Percentiles rank a stretch among this genome's conserved stretches.
Evolutionary conservation across 139 green algal genomes (phyloP).

Genomic region (Closterium sp.): DNA sequence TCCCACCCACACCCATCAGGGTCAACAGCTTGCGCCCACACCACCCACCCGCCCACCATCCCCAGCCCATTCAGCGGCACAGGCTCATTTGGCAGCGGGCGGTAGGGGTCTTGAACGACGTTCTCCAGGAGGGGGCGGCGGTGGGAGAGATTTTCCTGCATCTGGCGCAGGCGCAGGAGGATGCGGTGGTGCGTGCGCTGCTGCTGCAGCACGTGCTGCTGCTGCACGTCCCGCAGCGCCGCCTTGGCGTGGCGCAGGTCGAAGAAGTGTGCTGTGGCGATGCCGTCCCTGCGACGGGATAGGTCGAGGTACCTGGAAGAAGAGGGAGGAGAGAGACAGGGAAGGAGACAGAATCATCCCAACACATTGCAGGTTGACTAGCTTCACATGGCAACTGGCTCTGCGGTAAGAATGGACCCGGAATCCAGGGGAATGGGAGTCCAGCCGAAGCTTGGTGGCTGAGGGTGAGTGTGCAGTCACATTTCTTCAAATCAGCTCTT

Average conservation of each 20-base stretch:
- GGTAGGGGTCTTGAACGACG: neutral
- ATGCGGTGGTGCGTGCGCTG: conserved; percentile 25
- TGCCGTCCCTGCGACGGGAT: conserved; percentile 52
- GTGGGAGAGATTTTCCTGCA: neutral
- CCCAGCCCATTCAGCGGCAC: neutral
- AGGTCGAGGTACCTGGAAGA: neutral
- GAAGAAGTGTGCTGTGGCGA: conserved; percentile 83
- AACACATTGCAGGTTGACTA: too few species aligned
- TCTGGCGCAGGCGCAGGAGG: neutral
- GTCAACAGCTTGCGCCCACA: conserved; percentile 39
- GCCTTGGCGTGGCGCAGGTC: conserved; percentile 78
- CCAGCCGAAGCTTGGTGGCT: too few species aligned
- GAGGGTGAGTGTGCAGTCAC: neutral
- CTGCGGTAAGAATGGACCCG: too few species aligned
- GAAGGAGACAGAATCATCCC: neutral
- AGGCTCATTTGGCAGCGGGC: neutral
- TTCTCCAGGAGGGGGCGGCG: conserved; percentile 9
- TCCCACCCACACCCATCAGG: neutral
- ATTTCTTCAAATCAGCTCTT: neutral
- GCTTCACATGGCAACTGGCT: too few species aligned
- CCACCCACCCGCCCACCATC: conserved; percentile 23
- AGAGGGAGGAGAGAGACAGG: neutral
- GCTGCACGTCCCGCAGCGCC: conserved; percentile 66
- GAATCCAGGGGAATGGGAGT: too few species aligned
- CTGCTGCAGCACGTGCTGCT: neutral